Evolutionary conservation across 1,139 yeast species (phyloP).

Genomic region (Pneumocystis wakefieldiae): DNA sequence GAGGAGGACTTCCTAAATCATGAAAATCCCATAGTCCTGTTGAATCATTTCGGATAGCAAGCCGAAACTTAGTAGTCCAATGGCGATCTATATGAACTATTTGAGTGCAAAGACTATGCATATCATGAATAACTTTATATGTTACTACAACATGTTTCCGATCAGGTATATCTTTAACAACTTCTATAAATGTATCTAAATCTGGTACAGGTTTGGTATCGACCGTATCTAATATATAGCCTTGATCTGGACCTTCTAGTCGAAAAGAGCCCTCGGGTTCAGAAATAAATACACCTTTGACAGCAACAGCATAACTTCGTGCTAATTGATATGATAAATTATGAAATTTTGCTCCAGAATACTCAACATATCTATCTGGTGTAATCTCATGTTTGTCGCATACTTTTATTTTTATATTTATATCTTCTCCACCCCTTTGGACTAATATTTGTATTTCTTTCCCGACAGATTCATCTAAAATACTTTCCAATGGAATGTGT

Average conservation of each 20-base stretch:
- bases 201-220: conserved; percentile 63
- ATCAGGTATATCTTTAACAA: conserved; percentile 67
- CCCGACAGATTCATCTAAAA: conserved; percentile 60
- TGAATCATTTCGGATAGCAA: conserved; percentile 61
- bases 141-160: conserved; percentile 53
- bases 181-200: conserved; percentile 59
- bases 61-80: conserved; percentile 59
- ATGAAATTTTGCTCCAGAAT: conserved; percentile 77
- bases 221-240: conserved; percentile 65
- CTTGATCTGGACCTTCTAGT: conserved; percentile 34
- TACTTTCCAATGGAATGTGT: conserved; percentile 70
- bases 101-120: conserved; percentile 51
- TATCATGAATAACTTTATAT: conserved; percentile 66
- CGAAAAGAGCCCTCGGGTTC: conserved; percentile 69
- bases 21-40: conserved; percentile 83
- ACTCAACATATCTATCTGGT: conserved; percentile 66
- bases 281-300: conserved; percentile 65
- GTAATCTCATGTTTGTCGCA: conserved; percentile 72
- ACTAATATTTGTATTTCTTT: conserved; percentile 41
- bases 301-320: conserved; percentile 68
- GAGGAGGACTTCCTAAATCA: conserved; percentile 50
- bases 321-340: conserved; percentile 81
- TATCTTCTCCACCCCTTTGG: conserved; percentile 60
- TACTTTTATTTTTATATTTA: conserved; percentile 38
- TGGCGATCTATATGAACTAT: conserved; percentile 66